These are phyloP conservation scores for Nakazawaea anatomiae DNA, from an alignment of 805 yeast genomes.

Conservation along the genomic window DNA sequence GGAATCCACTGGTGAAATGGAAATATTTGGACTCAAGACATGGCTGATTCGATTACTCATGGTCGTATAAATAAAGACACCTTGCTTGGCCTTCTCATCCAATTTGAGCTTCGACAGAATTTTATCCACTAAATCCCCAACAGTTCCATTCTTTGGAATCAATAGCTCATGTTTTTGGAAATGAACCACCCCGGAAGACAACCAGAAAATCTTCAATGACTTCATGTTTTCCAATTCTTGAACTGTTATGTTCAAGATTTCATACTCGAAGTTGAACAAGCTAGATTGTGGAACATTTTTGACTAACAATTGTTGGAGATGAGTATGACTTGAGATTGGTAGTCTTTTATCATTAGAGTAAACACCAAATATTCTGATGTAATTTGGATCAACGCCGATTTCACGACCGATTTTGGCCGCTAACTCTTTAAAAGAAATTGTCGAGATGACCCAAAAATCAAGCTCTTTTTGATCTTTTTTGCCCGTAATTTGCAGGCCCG, in stretches of 20 bases:
- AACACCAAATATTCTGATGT: conserved; percentile 61
- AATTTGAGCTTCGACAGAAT: conserved; percentile 51
- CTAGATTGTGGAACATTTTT: conserved; percentile 39
- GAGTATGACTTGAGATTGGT: conserved; percentile 36
- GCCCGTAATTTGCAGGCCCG: conserved; percentile 11
- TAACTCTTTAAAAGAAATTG: conserved; percentile 52
- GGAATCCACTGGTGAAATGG: conserved; percentile 29
- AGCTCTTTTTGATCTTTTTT: conserved; percentile 21
- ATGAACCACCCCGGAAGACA: conserved; percentile 65
- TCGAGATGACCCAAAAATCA: conserved; percentile 65
- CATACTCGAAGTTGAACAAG: conserved; percentile 54
- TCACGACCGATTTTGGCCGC: conserved; percentile 53
- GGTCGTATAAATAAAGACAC: conserved; percentile 55
- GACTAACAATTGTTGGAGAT: conserved; percentile 27
- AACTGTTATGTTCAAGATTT: conserved; percentile 67
- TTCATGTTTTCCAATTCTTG: conserved; percentile 74
- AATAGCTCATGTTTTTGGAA: conserved; percentile 64
- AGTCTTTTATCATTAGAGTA: conserved; percentile 51
- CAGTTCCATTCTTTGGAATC: conserved; percentile 56
- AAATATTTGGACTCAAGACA: conserved; percentile 22
- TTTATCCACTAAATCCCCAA: conserved; percentile 48
- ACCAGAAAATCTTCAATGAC: conserved; percentile 61
- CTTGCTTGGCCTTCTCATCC: conserved; percentile 35
- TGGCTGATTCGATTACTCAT: conserved; percentile 12
- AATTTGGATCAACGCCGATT: conserved; percentile 50